A percentile compares a stretch with the other conserved stretches of the same genome.
Evolutionary conservation across 768 basidiomycete species (phyloP).

Genomic region (Saitozyma podzolica): DNA sequence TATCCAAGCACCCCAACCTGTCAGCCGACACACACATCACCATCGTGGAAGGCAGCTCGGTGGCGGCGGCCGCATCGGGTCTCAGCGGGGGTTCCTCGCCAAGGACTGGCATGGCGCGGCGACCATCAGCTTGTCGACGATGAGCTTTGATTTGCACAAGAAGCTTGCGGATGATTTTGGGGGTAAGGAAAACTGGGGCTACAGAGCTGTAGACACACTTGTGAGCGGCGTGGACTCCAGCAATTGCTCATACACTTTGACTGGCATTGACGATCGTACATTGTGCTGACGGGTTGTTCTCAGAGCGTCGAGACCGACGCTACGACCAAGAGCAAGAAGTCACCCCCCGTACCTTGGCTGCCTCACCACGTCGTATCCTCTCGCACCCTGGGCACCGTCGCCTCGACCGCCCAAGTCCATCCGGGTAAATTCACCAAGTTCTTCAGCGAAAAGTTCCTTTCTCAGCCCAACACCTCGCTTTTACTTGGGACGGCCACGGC

Average conservation of each 20-base stretch:
- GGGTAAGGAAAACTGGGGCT: constrained; percentile 77
- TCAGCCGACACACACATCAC: constrained; percentile 54
- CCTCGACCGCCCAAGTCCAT: constrained; percentile 51
- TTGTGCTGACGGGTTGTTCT: neutral
- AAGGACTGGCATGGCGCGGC: constrained; percentile 68
- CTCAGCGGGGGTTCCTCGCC: constrained; percentile 62
- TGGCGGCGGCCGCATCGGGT: constrained; percentile 62
- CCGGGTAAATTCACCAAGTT: constrained; percentile 48
- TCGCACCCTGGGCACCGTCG: constrained; percentile 35
- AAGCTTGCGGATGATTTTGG: constrained; percentile 68
- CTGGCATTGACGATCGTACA: neutral
- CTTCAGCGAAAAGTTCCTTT: constrained; percentile 35
- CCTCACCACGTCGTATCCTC: constrained; percentile 36
- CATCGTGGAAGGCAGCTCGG: constrained; percentile 69
- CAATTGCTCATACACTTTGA: neutral
- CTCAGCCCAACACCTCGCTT: constrained; percentile 24
- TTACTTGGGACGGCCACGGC: neutral
- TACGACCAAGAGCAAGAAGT: constrained; percentile 27
- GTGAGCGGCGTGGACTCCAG: constrained; percentile 15
- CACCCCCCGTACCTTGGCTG: constrained; percentile 42
- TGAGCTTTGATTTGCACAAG: constrained; percentile 75
- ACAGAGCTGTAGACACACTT: constrained; percentile 63
- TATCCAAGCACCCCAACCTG: constrained; percentile 54
- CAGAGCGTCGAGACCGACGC: constrained; percentile 44
- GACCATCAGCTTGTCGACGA: constrained; percentile 58